These are phyloP conservation scores for Asterophora parasitica DNA, from an alignment of 768 basidiomycete genomes.

Conservation along the genomic window DNA sequence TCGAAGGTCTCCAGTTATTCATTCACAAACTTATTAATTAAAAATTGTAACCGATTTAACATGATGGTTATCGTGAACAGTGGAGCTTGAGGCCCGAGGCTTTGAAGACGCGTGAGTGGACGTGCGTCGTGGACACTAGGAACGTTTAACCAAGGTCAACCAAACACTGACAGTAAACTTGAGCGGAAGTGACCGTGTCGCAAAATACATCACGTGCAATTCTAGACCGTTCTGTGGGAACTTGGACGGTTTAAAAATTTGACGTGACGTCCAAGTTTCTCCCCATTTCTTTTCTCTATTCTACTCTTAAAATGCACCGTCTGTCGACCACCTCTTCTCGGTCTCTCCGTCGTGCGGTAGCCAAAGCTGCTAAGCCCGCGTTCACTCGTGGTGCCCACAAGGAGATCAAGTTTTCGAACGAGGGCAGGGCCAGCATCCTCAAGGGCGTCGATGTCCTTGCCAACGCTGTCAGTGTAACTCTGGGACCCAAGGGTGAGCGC, in stretches of 20 bases:
- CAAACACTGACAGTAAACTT: too few relatives aligned
- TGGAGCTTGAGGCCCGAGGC: too few relatives aligned
- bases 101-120: too few relatives aligned
- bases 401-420: conserved; percentile 96
- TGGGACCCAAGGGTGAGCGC: conserved; percentile 85
- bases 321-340: conserved; percentile 62
- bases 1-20: too few relatives aligned
- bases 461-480: conserved; percentile 93
- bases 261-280: not conserved
- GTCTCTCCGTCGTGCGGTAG: conserved; percentile 63
- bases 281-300: not conserved
- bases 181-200: too few relatives aligned
- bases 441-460: conserved; percentile 96
- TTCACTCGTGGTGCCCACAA: conserved; percentile 78
- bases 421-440: conserved; percentile 88
- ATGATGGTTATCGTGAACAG: too few relatives aligned
- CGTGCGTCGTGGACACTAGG: too few relatives aligned
- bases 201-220: conserved; percentile 5
- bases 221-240: conserved; percentile 10
- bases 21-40: too few relatives aligned
- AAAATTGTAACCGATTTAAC: too few relatives aligned
- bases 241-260: conserved; percentile 2
- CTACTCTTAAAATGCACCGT: conserved; percentile 55
- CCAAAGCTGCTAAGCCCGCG: conserved; percentile 49
- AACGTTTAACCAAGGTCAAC: too few relatives aligned